These are phyloP conservation scores for Boechera retrofracta DNA, from an alignment of 345 rosid species.

Conservation along the genomic window DNA sequence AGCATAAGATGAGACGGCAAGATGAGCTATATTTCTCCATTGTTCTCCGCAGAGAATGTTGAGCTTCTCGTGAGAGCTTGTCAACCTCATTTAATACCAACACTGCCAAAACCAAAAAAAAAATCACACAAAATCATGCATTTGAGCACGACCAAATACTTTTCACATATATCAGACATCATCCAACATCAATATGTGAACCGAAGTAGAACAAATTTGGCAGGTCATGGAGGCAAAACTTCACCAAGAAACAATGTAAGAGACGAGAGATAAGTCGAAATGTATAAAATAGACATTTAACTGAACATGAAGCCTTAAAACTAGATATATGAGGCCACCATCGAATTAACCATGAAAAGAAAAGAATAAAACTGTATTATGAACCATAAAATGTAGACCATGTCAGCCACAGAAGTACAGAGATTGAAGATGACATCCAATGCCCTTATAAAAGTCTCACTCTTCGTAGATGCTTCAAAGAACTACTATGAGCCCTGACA, in stretches of 20 bases:
- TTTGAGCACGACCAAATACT: background rate
- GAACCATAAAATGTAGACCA: slow-evolving; percentile 13
- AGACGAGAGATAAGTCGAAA: slow-evolving; percentile 4
- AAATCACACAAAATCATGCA: background rate
- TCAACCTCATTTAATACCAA: slow-evolving; percentile 96
- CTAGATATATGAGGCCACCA: background rate
- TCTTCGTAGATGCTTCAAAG: background rate
- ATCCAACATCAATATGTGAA: slow-evolving; percentile 1
- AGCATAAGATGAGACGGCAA: slow-evolving; percentile 89
- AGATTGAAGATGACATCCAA: slow-evolving; percentile 2
- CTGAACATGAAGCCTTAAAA: slow-evolving; percentile 8
- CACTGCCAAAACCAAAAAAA: slow-evolving; percentile 53
- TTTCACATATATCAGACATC: background rate
- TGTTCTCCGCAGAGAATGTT: slow-evolving; percentile 95
- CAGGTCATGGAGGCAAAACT: slow-evolving; percentile 2
- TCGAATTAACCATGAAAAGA: background rate
- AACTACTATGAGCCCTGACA: background rate
- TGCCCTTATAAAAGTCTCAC: background rate
- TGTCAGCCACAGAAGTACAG: slow-evolving; percentile 1
- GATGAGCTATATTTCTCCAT: slow-evolving; percentile 97
- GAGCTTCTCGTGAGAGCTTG: slow-evolving; percentile 99
- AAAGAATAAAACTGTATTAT: background rate
- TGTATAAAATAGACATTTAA: background rate
- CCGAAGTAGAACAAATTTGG: slow-evolving; percentile 17
- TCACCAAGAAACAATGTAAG: slow-evolving; percentile 1